A percentile compares a stretch with the other conserved stretches of the same genome.
These are phyloP conservation scores for Erodium texanum DNA, from an alignment of 441 rosid genomes.

Conservation along the genomic window DNA sequence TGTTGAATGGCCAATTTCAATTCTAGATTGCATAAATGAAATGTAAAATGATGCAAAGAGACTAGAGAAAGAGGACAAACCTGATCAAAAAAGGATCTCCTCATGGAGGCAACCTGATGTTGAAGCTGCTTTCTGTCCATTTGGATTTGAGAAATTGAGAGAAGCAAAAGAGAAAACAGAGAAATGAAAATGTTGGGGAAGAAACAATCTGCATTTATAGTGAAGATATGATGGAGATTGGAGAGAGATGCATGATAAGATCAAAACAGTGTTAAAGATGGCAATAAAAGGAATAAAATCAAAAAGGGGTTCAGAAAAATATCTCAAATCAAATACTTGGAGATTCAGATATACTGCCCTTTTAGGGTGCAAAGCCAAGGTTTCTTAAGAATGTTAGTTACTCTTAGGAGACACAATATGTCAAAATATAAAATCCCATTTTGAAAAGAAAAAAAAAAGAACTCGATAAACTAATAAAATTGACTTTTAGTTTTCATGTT, in stretches of 20 bases:
- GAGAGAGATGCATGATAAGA: background rate
- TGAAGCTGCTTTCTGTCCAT: conserved; percentile 39
- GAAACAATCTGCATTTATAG: background rate
- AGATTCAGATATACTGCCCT: background rate
- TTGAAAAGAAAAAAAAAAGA: too few relatives aligned
- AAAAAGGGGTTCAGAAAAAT: background rate
- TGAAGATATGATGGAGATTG: background rate
- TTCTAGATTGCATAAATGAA: background rate
- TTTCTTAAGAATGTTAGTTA: too few relatives aligned
- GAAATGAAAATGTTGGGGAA: background rate
- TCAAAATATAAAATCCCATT: too few relatives aligned
- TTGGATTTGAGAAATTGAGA: background rate
- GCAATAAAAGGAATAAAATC: background rate
- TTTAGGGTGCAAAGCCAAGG: background rate
- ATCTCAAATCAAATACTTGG: background rate
- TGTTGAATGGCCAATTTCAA: too few relatives aligned
- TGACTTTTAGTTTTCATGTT: too few relatives aligned
- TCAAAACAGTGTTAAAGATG: background rate
- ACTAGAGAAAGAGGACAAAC: conserved; percentile 16
- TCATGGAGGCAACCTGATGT: conserved; percentile 31
- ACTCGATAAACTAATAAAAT: too few relatives aligned
- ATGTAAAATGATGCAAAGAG: background rate
- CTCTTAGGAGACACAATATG: too few relatives aligned
- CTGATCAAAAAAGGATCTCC: conserved; percentile 59
- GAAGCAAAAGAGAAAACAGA: background rate